These are phyloP conservation scores for Carpinus viminea DNA, from an alignment of 306 rosid species.

Conservation along the genomic window DNA sequence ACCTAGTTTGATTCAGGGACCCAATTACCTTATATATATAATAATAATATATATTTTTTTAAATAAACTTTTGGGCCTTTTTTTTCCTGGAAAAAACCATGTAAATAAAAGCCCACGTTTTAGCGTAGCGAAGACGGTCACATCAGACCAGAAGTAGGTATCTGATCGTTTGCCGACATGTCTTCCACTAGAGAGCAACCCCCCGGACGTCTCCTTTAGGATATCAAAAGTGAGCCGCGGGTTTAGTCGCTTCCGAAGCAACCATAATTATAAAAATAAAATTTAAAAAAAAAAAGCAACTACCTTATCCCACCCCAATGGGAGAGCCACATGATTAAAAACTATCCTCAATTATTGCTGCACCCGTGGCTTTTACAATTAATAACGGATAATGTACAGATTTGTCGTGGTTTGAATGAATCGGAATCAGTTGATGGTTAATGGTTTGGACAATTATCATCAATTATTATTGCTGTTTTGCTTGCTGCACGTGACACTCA, in stretches of 20 bases:
- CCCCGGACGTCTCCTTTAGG: not conserved
- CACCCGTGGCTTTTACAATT: not conserved
- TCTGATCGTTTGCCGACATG: conserved; percentile 3
- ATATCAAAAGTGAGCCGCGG: not conserved
- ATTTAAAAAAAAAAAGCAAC: too few species aligned
- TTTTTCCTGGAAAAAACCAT: too few species aligned
- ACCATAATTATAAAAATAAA: not conserved
- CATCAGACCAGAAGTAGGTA: not conserved
- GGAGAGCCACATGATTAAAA: not conserved
- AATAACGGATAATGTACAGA: not conserved
- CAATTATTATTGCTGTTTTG: too few species aligned
- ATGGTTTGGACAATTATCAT: too few species aligned
- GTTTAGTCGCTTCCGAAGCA: not conserved
- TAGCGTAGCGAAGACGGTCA: not conserved
- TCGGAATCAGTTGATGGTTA: too few species aligned
- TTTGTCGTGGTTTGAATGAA: not conserved
- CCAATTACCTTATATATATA: too few species aligned
- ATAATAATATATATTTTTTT: not conserved
- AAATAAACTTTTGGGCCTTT: too few species aligned
- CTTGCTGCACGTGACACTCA: too few species aligned
- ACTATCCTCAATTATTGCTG: conserved; percentile 7
- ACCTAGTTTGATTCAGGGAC: too few species aligned
- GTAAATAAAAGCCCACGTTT: conserved; percentile 15
- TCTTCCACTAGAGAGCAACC: conserved; percentile 5
- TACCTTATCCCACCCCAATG: not conserved